A percentile compares a stretch with the other conserved stretches of the same genome.
These are phyloP conservation scores for Rhizophora mangle DNA, from an alignment of 345 rosid species.

Conservation along the genomic window DNA sequence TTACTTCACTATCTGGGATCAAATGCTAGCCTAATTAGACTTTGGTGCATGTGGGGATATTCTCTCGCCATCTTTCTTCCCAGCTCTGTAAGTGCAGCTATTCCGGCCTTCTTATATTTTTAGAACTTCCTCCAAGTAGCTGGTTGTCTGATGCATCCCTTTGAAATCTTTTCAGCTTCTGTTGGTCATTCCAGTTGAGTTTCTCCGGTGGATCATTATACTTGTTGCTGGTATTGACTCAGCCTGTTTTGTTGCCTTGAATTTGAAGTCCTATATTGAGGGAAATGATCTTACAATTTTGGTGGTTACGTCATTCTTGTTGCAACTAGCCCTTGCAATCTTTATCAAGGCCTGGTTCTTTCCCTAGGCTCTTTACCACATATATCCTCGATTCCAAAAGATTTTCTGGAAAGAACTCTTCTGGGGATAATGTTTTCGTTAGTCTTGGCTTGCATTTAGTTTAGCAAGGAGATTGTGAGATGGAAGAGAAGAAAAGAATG, in stretches of 20 bases:
- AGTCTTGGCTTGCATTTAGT: no score
- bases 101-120: not conserved
- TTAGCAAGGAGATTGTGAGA: no score
- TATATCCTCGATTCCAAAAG: not conserved
- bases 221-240: conserved; percentile 66
- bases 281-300: conserved; percentile 50
- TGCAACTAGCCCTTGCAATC: conserved; percentile 81
- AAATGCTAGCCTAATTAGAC: conserved; percentile 66
- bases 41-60: conserved; percentile 99
- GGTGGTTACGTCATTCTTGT: conserved; percentile 56
- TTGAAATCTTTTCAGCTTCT: conserved; percentile 50
- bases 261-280: conserved; percentile 54
- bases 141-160: conserved; percentile 11
- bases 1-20: conserved; percentile 76
- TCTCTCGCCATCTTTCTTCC: conserved; percentile 71
- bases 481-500: conserved; percentile 1
- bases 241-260: conserved; percentile 65
- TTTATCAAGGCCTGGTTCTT: conserved; percentile 96
- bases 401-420: not conserved
- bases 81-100: conserved; percentile 55
- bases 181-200: conserved; percentile 75
- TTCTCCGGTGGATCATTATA: conserved; percentile 77
- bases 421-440: not conserved
- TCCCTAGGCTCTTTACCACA: conserved; percentile 37
- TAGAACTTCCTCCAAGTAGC: not conserved